These are phyloP conservation scores for Pneumocystis carinii DNA, from an alignment of 1,139 yeast species.

Conservation along the genomic window DNA sequence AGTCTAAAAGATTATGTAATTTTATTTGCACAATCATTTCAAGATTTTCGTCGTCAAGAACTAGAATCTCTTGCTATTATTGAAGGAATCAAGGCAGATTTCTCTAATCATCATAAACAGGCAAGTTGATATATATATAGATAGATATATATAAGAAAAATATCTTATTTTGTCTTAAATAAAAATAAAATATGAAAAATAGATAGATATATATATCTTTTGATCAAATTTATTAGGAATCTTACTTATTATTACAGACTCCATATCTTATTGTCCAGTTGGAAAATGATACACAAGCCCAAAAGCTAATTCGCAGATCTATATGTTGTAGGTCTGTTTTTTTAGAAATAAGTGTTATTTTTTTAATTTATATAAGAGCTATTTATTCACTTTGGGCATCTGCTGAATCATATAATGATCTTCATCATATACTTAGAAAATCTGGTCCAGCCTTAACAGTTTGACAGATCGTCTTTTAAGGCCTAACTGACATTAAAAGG, in stretches of 20 bases:
- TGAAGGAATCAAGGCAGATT: slow-evolving; percentile 41
- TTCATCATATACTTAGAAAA: slow-evolving; percentile 41
- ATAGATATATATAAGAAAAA: no score
- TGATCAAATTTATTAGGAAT: not conserved
- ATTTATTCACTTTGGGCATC: slow-evolving; percentile 78
- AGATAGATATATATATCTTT: not conserved
- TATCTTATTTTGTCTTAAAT: not conserved
- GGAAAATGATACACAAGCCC: slow-evolving; percentile 51
- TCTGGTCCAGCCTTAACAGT: slow-evolving; percentile 16
- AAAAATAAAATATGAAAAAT: not conserved
- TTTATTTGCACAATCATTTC: slow-evolving; percentile 71
- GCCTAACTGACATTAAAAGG: slow-evolving; percentile 4
- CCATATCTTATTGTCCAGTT: slow-evolving; percentile 65
- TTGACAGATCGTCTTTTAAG: no score
- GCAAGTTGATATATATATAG: slow-evolving; percentile 17
- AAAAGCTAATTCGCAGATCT: slow-evolving; percentile 46
- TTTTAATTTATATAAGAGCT: slow-evolving; percentile 38
- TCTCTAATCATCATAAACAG: slow-evolving; percentile 41
- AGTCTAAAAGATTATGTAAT: slow-evolving; percentile 38
- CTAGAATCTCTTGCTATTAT: slow-evolving; percentile 67
- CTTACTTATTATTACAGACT: not conserved
- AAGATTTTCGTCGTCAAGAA: slow-evolving; percentile 67
- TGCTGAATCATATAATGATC: slow-evolving; percentile 39
- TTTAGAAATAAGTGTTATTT: not conserved
- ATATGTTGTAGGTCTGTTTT: slow-evolving; percentile 21